These are phyloP conservation scores for Hanseniaspora nectarophila DNA, from an alignment of 805 yeast species.

Conservation along the genomic window DNA sequence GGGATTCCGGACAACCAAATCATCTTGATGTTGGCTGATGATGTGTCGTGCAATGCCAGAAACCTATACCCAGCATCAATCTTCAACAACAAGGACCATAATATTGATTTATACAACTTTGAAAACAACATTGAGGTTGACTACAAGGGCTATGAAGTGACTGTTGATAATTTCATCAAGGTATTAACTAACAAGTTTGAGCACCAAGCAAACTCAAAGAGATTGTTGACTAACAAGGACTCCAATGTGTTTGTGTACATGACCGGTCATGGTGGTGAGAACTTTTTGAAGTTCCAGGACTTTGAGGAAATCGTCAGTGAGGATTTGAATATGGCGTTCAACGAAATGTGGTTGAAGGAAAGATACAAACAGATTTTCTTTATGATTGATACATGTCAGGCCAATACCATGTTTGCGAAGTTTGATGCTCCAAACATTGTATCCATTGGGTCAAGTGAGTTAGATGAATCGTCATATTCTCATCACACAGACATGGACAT, in stretches of 20 bases:
- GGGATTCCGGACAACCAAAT: conserved; percentile 98
- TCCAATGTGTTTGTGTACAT: conserved; percentile 86
- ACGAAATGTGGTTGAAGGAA: conserved; percentile 90
- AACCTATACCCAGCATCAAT: conserved; percentile 94
- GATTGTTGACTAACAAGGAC: conserved; percentile 83
- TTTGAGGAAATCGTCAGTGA: conserved; percentile 94
- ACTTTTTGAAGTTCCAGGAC: conserved; percentile 92
- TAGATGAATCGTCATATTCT: conserved; percentile 85
- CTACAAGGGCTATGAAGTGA: conserved; percentile 93
- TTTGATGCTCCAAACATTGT: conserved; percentile 85
- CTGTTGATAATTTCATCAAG: conserved; percentile 92
- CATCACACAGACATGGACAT: conserved; percentile 92
- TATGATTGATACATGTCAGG: conserved; percentile 98
- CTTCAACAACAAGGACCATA: conserved; percentile 85
- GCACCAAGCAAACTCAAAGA: conserved; percentile 83
- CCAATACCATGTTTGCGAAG: conserved; percentile 91
- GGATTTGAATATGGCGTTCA: conserved; percentile 94
- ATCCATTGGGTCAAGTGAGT: conserved; percentile 80
- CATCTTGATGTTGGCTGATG: conserved; percentile 90
- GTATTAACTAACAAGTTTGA: conserved; percentile 91
- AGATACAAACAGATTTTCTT: conserved; percentile 90
- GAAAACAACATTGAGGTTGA: conserved; percentile 72
- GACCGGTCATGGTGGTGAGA: conserved; percentile 99
- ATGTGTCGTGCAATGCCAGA: conserved; percentile 91
- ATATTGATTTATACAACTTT: conserved; percentile 74